Evolutionary conservation across 2,329 filamentous ascomycete genomes (phyloP), one percentile per base, ranked within the genome.

Genomic region (Sporothrix protearum): DNA sequence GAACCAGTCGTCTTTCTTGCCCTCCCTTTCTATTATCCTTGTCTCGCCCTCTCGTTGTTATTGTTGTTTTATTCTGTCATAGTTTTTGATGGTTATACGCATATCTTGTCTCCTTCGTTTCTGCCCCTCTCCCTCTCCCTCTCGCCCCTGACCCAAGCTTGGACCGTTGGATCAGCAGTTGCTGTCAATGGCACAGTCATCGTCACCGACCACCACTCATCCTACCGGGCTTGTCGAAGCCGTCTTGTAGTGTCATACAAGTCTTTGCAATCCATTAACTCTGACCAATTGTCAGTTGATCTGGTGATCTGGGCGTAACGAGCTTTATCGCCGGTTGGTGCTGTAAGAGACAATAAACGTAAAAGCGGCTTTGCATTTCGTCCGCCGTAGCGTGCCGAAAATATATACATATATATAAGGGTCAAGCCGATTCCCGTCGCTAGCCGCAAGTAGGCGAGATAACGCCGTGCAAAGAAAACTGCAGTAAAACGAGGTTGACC

Each of bases 371-470:
- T 42, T 63, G 36, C 25, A 22, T 25, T 63, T 63, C 36, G 36
- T 42, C 59, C 36, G 59, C 59, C 59, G 59, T 1, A n/a, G 59
- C 59, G 22, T 25, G 59, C 59, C 59, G 59, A 64, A 14, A 28
- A 53, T n/a, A n/a, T n/a, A n/a, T n/a, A n/a, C n/a, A n/a, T n/a
- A n/a, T n/a, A n/a, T n/a, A n/a, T 12, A 53, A 19, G 6, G 22
- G 9, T 4, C 42, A 47, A 3, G 22, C 59, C 59, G 45, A 64
- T 64, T 45, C 36, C 59, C 59, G 59, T 45, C 14, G 36, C 59
- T 64, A 64, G 59, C 59, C 59, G 59, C 59, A 19, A 64, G n/a
- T 64, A 64, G 59, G 45, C 59, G 59, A 45, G 59, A 45, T 45
- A 63, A 47, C 14, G 12, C 42, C 42, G 42, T 47, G 1, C 3